Conservation (phyloP, 768 basidiomycete genomes). For the Boletus rubropictus region DNA sequence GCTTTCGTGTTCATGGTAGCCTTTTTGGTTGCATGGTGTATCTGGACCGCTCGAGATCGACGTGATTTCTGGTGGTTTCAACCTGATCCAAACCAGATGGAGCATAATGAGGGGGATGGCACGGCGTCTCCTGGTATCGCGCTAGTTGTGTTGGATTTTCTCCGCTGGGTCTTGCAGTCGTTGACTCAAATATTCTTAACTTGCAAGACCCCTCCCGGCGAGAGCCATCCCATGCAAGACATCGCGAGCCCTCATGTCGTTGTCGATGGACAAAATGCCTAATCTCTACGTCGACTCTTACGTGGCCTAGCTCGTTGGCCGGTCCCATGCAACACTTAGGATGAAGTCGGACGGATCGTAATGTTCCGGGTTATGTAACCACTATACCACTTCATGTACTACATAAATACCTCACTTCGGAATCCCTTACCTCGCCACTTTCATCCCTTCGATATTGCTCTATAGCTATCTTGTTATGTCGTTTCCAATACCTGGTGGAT, state of each 20-base stretch:
- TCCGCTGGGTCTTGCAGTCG: background rate
- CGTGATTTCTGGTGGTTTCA: conserved; percentile 24
- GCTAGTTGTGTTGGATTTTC: background rate
- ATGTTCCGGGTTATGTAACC: no score
- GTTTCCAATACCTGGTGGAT: no score
- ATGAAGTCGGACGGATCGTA: no score
- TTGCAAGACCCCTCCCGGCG: background rate
- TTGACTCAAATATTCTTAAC: background rate
- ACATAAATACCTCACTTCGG: no score
- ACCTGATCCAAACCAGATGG: conserved; percentile 7
- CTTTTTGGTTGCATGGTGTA: conserved; percentile 40
- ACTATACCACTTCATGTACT: no score
- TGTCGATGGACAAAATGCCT: background rate
- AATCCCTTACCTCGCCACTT: no score
- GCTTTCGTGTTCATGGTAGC: conserved; percentile 25
- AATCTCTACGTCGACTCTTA: background rate
- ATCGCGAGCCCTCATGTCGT: background rate
- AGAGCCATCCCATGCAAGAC: conserved; percentile 2
- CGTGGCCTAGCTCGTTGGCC: background rate
- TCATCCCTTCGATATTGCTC: no score
- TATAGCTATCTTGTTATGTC: no score
- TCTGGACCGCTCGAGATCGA: conserved; percentile 26
- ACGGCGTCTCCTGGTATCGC: background rate
- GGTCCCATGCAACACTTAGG: no score
- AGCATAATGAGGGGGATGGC: background rate